Percentiles rank a stretch among this genome's conserved stretches.
phyloP scores from a whole-genome alignment of 805 yeast genomes.

The Saturnispora besseyi region DNA sequence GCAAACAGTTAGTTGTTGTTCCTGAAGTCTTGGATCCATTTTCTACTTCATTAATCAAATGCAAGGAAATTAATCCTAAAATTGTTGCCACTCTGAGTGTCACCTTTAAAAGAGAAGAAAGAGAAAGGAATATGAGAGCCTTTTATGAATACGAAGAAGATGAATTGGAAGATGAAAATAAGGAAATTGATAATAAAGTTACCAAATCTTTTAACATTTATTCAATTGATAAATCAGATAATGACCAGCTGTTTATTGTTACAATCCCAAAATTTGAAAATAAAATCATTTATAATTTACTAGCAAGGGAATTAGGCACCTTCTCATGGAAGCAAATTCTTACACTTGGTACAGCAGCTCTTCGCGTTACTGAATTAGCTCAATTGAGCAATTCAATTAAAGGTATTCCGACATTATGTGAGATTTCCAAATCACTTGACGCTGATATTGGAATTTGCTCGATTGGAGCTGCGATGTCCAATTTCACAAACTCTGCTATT shows the following conservation, averaged over 20 bases:
- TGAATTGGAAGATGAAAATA: constrained; percentile 9
- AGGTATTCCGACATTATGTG: not conserved
- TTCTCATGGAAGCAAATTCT: not conserved
- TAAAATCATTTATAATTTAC: constrained; percentile 20
- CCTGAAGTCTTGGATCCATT: not conserved
- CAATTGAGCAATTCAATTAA: not conserved
- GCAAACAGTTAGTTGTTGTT: not conserved
- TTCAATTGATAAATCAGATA: not conserved
- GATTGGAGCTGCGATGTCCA: not conserved
- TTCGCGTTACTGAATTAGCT: not conserved
- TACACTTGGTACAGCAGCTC: not conserved
- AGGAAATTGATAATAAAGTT: not conserved
- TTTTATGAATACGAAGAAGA: constrained; percentile 17
- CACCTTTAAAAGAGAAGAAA: not conserved
- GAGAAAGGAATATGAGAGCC: not conserved
- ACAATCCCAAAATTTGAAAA: constrained; percentile 19
- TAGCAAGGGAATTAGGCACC: constrained; percentile 10
- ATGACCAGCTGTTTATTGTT: constrained; percentile 13
- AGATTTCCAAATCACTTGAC: not conserved
- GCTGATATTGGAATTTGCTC: constrained; percentile 1
- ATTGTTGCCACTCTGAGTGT: not conserved
- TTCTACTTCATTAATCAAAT: not conserved
- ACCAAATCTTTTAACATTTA: not conserved
- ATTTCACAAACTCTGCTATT: not conserved
- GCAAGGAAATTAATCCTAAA: constrained; percentile 1